These are phyloP conservation scores for Pseudozyma pruni DNA, from an alignment of 1,284 basidiomycete species.

Conservation along the genomic window DNA sequence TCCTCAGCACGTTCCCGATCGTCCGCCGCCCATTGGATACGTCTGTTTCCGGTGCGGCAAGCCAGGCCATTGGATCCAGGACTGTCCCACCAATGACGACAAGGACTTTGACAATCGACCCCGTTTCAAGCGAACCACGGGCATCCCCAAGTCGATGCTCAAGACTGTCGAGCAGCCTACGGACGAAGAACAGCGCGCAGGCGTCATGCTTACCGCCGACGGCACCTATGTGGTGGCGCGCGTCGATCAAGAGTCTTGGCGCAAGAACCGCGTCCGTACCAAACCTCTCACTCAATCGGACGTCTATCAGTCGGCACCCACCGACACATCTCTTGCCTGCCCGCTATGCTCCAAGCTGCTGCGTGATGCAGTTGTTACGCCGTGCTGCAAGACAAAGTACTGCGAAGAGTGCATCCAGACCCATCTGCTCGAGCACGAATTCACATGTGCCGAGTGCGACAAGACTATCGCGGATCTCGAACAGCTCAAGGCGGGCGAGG, in stretches of 20 bases:
- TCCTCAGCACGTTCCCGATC: constrained; percentile 44
- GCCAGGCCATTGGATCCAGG: constrained; percentile 97
- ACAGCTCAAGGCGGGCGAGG: constrained; percentile 61
- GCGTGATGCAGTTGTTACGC: constrained; percentile 60
- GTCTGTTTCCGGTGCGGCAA: constrained; percentile 99
- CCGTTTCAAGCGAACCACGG: constrained; percentile 95
- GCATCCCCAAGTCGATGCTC: constrained; percentile 95
- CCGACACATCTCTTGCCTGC: constrained; percentile 62
- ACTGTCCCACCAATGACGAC: constrained; percentile 97
- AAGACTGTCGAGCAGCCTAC: constrained; percentile 83
- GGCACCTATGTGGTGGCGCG: constrained; percentile 66
- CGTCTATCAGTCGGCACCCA: constrained; percentile 62
- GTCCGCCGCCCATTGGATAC: constrained; percentile 75
- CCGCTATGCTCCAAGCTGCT: constrained; percentile 64
- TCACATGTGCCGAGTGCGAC: constrained; percentile 66
- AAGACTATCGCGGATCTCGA: constrained; percentile 61
- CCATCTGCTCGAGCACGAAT: constrained; percentile 66
- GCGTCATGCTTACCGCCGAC: constrained; percentile 67
- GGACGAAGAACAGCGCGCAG: constrained; percentile 55
- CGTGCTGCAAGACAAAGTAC: constrained; percentile 63
- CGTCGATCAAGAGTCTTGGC: constrained; percentile 62
- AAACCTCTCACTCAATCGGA: constrained; percentile 63
- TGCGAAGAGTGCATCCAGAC: constrained; percentile 67
- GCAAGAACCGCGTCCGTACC: constrained; percentile 54
- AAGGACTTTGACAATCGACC: constrained; percentile 92